Evolutionary conservation across 179 eudicot genomes (phyloP).

Genomic region (Heliamphora pulchella): DNA sequence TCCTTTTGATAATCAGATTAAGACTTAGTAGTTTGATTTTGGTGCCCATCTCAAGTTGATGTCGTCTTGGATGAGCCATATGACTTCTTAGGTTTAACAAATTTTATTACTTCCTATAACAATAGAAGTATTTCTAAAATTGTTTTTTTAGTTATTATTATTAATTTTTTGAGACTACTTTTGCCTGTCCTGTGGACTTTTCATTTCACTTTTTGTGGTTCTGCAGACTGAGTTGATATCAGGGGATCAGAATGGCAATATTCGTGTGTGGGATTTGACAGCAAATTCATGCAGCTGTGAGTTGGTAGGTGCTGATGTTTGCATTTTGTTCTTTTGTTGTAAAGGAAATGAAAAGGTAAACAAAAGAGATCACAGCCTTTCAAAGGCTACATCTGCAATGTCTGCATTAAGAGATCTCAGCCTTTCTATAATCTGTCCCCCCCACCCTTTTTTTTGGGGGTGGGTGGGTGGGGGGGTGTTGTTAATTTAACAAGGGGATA

Average conservation of each 20-base stretch:
- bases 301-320: slow-evolving; percentile 45
- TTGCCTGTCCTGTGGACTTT: not conserved
- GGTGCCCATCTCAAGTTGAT: slow-evolving; percentile 4
- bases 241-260: slow-evolving; percentile 97
- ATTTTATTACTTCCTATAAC: not conserved
- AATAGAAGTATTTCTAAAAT: not conserved
- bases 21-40: not conserved
- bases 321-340: no score
- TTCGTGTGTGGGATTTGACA: slow-evolving; percentile 96
- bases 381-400: no score
- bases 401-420: no score
- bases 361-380: no score
- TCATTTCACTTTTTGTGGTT: not conserved
- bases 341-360: no score
- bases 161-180: not conserved
- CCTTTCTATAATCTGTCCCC: no score
- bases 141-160: not conserved
- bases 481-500: no score
- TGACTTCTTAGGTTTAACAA: not conserved
- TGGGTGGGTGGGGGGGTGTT: no score
- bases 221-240: slow-evolving; percentile 76
- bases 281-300: slow-evolving; percentile 99
- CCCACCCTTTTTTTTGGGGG: no score
- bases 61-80: not conserved
- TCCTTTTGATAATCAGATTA: not conserved